A percentile compares a stretch with the other conserved stretches of the same genome.
phyloP scores from a whole-genome alignment of 1,284 basidiomycete species.

The Rhodotorula sp. region DNA sequence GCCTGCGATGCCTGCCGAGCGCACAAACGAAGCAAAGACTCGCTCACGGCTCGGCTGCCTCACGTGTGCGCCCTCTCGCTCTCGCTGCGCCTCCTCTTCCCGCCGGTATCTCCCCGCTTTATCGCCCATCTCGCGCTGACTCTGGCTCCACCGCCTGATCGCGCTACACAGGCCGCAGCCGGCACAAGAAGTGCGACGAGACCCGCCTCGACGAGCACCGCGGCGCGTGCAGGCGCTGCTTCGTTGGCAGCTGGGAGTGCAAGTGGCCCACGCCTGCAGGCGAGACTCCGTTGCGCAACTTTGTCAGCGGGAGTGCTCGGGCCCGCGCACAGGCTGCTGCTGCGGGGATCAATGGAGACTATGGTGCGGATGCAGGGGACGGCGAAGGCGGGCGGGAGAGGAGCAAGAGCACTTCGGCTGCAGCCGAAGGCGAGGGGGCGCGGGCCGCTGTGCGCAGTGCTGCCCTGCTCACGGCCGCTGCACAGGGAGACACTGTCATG shows the following conservation, averaged over 20 bases:
- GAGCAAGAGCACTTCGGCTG: too few relatives aligned
- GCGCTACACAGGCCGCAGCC: not conserved
- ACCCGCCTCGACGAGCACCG: not conserved
- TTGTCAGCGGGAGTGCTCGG: constrained; percentile 1
- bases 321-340: not conserved
- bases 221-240: constrained; percentile 19
- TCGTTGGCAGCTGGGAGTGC: constrained; percentile 21
- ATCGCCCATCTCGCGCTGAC: not conserved
- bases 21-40: not conserved
- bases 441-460: not conserved
- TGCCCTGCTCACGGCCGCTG: too few relatives aligned
- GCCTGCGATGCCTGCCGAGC: not conserved
- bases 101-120: too few relatives aligned
- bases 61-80: constrained; percentile 1
- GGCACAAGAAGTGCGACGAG: constrained; percentile 28
- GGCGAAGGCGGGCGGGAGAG: not conserved
- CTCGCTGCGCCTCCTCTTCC: not conserved
- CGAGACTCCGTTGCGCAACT: constrained; percentile 8
- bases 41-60: constrained; percentile 15
- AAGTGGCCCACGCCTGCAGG: constrained; percentile 17
- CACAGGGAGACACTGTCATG: too few relatives aligned
- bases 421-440: not conserved
- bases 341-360: not conserved
- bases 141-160: too few relatives aligned
- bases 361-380: not conserved